A percentile compares a stretch with the other conserved stretches of the same genome.
Conservation (phyloP, 2,329 filamentous ascomycete genomes). For the Claviceps pazoutovae region DNA sequence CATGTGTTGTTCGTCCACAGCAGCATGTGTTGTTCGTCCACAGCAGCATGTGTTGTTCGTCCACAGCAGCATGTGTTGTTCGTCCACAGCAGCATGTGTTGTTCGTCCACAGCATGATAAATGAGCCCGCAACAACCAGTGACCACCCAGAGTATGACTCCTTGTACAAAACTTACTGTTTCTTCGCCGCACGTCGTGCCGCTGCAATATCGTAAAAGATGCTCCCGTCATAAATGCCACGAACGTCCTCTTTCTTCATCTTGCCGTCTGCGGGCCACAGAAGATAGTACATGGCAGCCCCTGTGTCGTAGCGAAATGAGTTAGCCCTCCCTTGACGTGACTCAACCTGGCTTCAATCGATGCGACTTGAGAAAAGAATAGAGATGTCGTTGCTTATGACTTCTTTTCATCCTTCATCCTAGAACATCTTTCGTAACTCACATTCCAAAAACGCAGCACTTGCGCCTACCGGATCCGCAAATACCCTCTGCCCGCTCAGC, state of each 20-base stretch:
- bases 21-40: too few species aligned
- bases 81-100: too few species aligned
- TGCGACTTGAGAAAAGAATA: too few species aligned
- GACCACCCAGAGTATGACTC: too few species aligned
- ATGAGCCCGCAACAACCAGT: too few species aligned
- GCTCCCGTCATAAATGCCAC: slow-evolving; percentile 12
- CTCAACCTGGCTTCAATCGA: too few species aligned
- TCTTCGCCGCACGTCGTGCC: background rate
- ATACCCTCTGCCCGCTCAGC: slow-evolving; percentile 25
- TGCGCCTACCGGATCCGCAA: slow-evolving; percentile 28
- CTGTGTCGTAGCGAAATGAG: slow-evolving; percentile 1
- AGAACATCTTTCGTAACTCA: slow-evolving; percentile 6
- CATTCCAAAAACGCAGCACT: slow-evolving; percentile 11
- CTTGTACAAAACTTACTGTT: background rate
- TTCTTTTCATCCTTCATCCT: background rate
- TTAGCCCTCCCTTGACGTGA: too few species aligned
- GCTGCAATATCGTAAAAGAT: slow-evolving; percentile 8
- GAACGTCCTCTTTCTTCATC: slow-evolving; percentile 40
- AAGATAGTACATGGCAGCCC: slow-evolving; percentile 30
- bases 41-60: too few species aligned
- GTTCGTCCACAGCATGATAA: too few species aligned
- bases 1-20: too few species aligned
- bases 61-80: too few species aligned
- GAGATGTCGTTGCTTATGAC: too few species aligned
- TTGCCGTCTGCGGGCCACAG: slow-evolving; percentile 38